These are phyloP conservation scores for Diplocarpon rosae DNA, from an alignment of 2,329 filamentous ascomycete species.

Conservation along the genomic window DNA sequence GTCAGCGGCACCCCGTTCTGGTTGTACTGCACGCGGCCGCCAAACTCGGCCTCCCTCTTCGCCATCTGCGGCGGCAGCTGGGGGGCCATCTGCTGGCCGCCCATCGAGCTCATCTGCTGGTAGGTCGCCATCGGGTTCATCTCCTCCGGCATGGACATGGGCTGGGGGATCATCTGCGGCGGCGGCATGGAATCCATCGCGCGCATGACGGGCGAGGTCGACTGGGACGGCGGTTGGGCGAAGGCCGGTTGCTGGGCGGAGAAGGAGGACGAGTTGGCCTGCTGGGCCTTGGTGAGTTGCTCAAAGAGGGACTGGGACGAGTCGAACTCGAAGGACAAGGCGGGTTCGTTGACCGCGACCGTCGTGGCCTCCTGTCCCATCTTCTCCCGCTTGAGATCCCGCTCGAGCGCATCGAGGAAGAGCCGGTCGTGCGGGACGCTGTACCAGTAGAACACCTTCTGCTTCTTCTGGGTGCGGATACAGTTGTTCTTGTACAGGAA, in stretches of 20 bases:
- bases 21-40: slow-evolving; percentile 73
- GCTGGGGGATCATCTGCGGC: slow-evolving; percentile 65
- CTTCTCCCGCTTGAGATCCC: slow-evolving; percentile 97
- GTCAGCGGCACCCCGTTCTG: slow-evolving; percentile 79
- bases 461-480: slow-evolving; percentile 99
- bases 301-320: slow-evolving; percentile 98
- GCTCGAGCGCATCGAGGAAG: slow-evolving; percentile 93
- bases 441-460: slow-evolving; percentile 99
- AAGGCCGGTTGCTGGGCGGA: slow-evolving; percentile 60
- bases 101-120: slow-evolving; percentile 58
- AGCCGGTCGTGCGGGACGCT: slow-evolving; percentile 95
- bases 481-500: slow-evolving; percentile 99
- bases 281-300: slow-evolving; percentile 97
- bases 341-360: slow-evolving; percentile 91
- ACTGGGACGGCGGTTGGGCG: slow-evolving; percentile 54
- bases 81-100: slow-evolving; percentile 28
- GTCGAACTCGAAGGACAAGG: slow-evolving; percentile 97
- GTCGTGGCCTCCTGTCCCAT: slow-evolving; percentile 98
- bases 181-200: slow-evolving; percentile 91
- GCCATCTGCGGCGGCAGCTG: slow-evolving; percentile 57
- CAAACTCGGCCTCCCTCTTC: slow-evolving; percentile 87
- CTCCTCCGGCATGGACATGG: slow-evolving; percentile 48
- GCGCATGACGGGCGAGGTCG: slow-evolving; percentile 79
- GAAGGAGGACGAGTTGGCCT: slow-evolving; percentile 96
- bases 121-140: slow-evolving; percentile 55